phyloP scores from a whole-genome alignment of 345 rosid genomes.

The Sonneratia alba region DNA sequence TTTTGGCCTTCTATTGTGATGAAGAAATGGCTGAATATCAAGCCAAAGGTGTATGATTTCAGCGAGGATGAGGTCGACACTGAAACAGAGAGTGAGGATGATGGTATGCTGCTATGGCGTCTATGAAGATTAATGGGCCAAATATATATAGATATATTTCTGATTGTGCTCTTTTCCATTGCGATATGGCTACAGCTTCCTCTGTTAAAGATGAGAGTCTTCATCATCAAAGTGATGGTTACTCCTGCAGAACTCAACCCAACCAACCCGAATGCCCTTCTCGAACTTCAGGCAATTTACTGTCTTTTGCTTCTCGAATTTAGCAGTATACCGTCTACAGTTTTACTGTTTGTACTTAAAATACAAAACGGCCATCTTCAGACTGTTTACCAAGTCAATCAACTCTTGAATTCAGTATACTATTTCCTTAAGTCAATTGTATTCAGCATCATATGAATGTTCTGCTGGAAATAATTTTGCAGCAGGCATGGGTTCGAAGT shows the following conservation, averaged over 20 bases:
- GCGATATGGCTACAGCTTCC: constrained; percentile 25
- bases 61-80: constrained; percentile 94
- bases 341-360: neutral
- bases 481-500: constrained; percentile 39
- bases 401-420: neutral
- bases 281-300: constrained; percentile 48
- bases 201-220: constrained; percentile 40
- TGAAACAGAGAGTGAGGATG: constrained; percentile 89
- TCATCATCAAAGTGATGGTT: constrained; percentile 15
- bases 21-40: constrained; percentile 95
- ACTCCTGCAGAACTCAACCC: constrained; percentile 10
- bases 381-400: neutral
- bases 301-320: neutral
- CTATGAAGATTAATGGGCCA: neutral
- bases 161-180: constrained; percentile 13
- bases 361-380: neutral
- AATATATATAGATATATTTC: too few species aligned
- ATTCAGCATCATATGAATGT: neutral
- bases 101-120: constrained; percentile 32
- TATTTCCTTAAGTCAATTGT: neutral
- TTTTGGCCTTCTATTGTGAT: constrained; percentile 93
- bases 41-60: constrained; percentile 71
- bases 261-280: constrained; percentile 23
- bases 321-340: neutral
- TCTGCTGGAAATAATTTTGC: constrained; percentile 4